Base-by-base conservation (phyloP, 2,329 filamentous ascomycete genomes). In the Stemphylium vesicarium region DNA sequence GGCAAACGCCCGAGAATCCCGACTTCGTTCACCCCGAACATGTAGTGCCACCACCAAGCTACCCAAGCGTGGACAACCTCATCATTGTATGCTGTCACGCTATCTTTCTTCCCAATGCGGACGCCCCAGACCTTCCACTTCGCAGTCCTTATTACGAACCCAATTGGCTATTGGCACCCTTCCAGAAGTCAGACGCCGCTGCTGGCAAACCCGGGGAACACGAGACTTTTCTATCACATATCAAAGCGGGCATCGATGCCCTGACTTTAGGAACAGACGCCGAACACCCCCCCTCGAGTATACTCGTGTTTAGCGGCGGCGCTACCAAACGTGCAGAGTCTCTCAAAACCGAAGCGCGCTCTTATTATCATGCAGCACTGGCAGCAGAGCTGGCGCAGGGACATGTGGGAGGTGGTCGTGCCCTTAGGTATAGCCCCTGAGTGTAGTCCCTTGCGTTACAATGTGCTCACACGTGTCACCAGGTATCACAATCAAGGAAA, bases 1-100 rank as follows among this genome's bases (percentile, higher is more conserved):
- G 37, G 41, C 53, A 20, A 40, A 38, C 20, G 42, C 39, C 50
- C 13, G 53, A 64, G 2, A 58, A 68, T 38, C 49, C 56, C 5
- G 47, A 65, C 47, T 75, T 71, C 37, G 47, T 53, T 13, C 67
- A 71, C 40, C 71, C 71, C 18, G 61, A 67, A 32, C 71, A 73
- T 54, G 65, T 63, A 16, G 63, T 68, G 16, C 68, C 68, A 10
- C 58, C 60, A 7, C 62, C 50, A 24, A 70, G 57, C 38, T 73
- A 72, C 54, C 52, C 57, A 2, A 60, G 60, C 3, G 59, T 68
- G 15, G 68, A 73, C 12, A 68, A 90, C 60, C 82, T 96, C 10
- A 85, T 96, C 46, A 78, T 96, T 42, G 88, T 96, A 45, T 95
- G 91, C 79, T 93, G 92, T 72, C 92, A 96, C 76, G 90, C 86